Percentiles rank a stretch among this genome's conserved stretches.
Evolutionary conservation across 768 basidiomycete species (phyloP).

Genomic region (Daedalea quercina): DNA sequence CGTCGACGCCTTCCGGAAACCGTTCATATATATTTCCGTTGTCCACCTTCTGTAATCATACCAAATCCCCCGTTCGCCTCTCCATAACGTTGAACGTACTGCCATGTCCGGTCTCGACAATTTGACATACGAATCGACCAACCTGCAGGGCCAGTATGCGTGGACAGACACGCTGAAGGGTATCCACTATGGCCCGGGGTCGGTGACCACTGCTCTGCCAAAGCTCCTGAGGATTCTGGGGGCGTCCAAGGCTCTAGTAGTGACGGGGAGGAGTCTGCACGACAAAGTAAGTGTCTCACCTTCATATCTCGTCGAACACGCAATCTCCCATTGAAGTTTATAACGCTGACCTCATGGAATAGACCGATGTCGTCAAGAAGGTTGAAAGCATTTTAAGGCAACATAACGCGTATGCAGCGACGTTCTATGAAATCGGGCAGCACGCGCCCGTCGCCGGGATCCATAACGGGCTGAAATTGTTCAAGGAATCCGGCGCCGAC

Average conservation of each 20-base stretch:
- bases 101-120: conserved; percentile 10
- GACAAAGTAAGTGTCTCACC: conserved; percentile 41
- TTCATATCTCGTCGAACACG: not conserved
- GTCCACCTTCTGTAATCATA: too few relatives aligned
- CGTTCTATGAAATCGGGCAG: conserved; percentile 69
- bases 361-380: conserved; percentile 57
- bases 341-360: not conserved
- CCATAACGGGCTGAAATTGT: conserved; percentile 43
- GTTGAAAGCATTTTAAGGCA: conserved; percentile 52
- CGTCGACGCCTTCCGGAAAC: too few relatives aligned
- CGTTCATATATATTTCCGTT: too few relatives aligned
- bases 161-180: conserved; percentile 64
- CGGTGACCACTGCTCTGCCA: conserved; percentile 53
- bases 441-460: conserved; percentile 68
- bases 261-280: conserved; percentile 65
- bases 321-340: too few relatives aligned
- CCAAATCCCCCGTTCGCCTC: too few relatives aligned
- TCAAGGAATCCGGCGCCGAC: conserved; percentile 54
- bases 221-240: conserved; percentile 48
- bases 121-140: conserved; percentile 4
- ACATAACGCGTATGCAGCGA: conserved; percentile 53
- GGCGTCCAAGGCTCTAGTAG: conserved; percentile 57
- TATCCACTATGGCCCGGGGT: conserved; percentile 70
- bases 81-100: not conserved
- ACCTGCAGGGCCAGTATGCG: conserved; percentile 50